These are phyloP conservation scores for Penicillium glabrum DNA, from an alignment of 2,329 filamentous ascomycete genomes.

Conservation along the genomic window DNA sequence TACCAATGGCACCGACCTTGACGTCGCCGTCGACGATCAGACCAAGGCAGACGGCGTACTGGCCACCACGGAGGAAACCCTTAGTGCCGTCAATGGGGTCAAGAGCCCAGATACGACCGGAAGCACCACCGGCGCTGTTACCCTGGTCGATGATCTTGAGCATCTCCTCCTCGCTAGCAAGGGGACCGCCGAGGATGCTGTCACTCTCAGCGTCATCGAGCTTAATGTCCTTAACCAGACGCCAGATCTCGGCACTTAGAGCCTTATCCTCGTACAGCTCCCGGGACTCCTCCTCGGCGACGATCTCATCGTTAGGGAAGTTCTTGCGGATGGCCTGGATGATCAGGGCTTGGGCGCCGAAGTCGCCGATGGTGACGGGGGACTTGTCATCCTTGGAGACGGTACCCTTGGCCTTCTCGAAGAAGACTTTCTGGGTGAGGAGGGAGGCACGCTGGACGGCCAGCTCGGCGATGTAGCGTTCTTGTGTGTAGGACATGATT, in stretches of 20 bases:
- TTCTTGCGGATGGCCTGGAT: conserved; percentile 84
- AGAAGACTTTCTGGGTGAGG: conserved; percentile 74
- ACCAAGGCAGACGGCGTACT: conserved; percentile 93
- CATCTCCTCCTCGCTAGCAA: conserved; percentile 64
- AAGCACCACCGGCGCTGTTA: conserved; percentile 41
- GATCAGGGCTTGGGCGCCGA: conserved; percentile 94
- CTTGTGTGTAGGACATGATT: conserved; percentile 64
- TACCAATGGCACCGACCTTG: conserved; percentile 90
- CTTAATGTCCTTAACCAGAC: conserved; percentile 70
- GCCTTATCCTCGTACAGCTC: conserved; percentile 70
- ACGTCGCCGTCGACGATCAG: conserved; percentile 92
- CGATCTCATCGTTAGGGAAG: conserved; percentile 88
- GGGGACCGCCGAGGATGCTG: conserved; percentile 66
- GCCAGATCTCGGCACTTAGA: conserved; percentile 78
- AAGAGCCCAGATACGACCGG: conserved; percentile 80
- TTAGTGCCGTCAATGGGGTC: conserved; percentile 98
- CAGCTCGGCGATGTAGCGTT: conserved; percentile 80
- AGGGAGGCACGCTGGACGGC: conserved; percentile 81
- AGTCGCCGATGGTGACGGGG: conserved; percentile 96
- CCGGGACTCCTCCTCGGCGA: conserved; percentile 91
- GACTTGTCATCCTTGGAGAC: conserved; percentile 93
- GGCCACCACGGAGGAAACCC: conserved; percentile 91
- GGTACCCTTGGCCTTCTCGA: conserved; percentile 91
- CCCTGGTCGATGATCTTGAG: conserved; percentile 59
- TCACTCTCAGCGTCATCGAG: conserved; percentile 67